Conservation (phyloP, 2,329 filamentous ascomycete species). For the Cordyceps cateniannulata region DNA sequence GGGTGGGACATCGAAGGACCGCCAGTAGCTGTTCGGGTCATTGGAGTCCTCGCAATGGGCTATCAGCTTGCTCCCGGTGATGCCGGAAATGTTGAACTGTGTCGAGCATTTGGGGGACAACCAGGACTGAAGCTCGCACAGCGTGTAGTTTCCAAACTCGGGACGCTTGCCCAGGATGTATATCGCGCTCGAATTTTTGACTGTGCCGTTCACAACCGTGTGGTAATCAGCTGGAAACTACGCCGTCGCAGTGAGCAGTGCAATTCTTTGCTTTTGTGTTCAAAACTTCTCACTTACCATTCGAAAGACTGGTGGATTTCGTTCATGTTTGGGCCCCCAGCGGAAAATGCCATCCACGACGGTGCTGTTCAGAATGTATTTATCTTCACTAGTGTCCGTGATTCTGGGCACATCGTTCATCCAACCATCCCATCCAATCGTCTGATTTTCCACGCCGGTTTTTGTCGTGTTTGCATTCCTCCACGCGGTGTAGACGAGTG, state of each 20-base stretch:
- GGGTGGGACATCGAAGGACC: slow-evolving; percentile 24
- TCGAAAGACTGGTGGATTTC: slow-evolving; percentile 47
- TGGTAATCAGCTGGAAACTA: slow-evolving; percentile 58
- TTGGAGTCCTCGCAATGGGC: slow-evolving; percentile 53
- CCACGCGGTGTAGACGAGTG: slow-evolving; percentile 60
- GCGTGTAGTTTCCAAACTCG: slow-evolving; percentile 44
- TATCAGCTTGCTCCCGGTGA: slow-evolving; percentile 50
- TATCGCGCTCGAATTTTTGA: slow-evolving; percentile 42
- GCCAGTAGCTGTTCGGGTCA: slow-evolving; percentile 50
- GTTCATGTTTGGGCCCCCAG: slow-evolving; percentile 49
- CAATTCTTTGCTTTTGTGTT: slow-evolving; percentile 14
- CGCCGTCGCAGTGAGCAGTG: too few relatives aligned
- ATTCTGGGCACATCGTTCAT: slow-evolving; percentile 29
- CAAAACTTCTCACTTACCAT: slow-evolving; percentile 28
- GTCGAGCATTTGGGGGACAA: slow-evolving; percentile 63
- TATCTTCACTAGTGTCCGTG: slow-evolving; percentile 18
- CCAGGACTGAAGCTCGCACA: slow-evolving; percentile 63
- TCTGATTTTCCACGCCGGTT: slow-evolving; percentile 30
- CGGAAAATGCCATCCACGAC: slow-evolving; percentile 64
- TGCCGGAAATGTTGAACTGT: slow-evolving; percentile 47
- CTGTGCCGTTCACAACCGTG: slow-evolving; percentile 52
- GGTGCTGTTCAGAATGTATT: slow-evolving; percentile 46
- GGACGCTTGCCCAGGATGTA: slow-evolving; percentile 57
- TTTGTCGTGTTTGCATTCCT: slow-evolving; percentile 31
- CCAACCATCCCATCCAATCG: slow-evolving; percentile 30